A percentile compares a stretch with the other conserved stretches of the same genome.
Conservation (phyloP, 805 yeast species). For the Wickerhamomyces alni region DNA sequence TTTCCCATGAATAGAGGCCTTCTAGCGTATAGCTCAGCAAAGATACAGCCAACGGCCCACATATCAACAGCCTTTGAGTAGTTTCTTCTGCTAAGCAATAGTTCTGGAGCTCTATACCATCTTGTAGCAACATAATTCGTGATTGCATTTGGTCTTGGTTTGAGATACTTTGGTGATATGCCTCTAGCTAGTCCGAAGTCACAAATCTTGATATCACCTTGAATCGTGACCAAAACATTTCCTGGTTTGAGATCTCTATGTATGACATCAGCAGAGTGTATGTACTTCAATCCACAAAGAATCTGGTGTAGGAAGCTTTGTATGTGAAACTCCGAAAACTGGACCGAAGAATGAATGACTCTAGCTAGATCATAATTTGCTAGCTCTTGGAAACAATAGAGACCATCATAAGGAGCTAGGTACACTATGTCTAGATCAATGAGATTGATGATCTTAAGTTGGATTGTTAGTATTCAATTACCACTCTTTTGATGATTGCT, state of each 20-base stretch:
- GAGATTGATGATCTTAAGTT: constrained; percentile 51
- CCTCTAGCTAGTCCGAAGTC: constrained; percentile 94
- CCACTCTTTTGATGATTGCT: background rate
- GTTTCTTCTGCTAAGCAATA: constrained; percentile 51
- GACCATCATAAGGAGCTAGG: constrained; percentile 69
- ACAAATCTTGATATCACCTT: constrained; percentile 78
- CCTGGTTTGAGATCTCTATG: constrained; percentile 94
- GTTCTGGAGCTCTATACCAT: constrained; percentile 95
- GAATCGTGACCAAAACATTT: constrained; percentile 68
- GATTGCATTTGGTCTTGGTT: constrained; percentile 38
- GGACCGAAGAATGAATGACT: constrained; percentile 73
- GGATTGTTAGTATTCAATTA: background rate
- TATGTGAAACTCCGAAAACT: constrained; percentile 79
- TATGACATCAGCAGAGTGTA: constrained; percentile 87
- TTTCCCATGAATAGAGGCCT: constrained; percentile 76
- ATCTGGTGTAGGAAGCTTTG: constrained; percentile 75
- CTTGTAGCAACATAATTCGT: constrained; percentile 90
- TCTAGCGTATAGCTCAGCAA: constrained; percentile 79
- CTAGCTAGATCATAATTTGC: constrained; percentile 76
- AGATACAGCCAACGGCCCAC: constrained; percentile 92
- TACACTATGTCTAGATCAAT: constrained; percentile 69
- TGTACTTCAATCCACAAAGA: constrained; percentile 78
- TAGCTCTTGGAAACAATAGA: constrained; percentile 84
- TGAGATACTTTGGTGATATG: constrained; percentile 33
- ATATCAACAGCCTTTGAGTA: constrained; percentile 74